Percentiles rank a stretch among this genome's conserved stretches.
phyloP scores from a whole-genome alignment of 1,139 yeast species.

The Entelexis paramagnoliae region DNA sequence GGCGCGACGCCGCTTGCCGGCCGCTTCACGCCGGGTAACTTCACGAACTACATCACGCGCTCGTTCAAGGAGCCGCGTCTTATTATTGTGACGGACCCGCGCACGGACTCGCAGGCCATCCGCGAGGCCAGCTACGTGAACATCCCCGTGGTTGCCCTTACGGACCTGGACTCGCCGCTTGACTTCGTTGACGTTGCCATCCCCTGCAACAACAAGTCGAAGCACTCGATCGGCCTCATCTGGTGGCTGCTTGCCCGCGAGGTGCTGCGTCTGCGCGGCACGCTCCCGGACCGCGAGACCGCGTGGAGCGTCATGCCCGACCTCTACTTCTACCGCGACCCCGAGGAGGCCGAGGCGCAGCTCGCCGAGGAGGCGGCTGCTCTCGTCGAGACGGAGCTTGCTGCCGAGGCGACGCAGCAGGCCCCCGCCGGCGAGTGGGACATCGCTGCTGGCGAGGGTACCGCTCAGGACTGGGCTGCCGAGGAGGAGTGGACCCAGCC shows the following conservation, averaged over 20 bases:
- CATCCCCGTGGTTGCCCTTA: conserved; percentile 99
- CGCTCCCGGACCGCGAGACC: conserved; percentile 91
- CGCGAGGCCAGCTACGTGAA: conserved; percentile 99
- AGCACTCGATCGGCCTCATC: conserved; percentile 98
- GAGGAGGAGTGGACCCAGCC: conserved; percentile 24
- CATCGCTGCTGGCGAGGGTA: conserved; percentile 72
- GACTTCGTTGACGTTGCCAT: conserved; percentile 99
- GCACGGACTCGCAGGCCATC: conserved; percentile 99
- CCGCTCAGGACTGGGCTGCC: conserved; percentile 46
- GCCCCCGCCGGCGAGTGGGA: conserved; percentile 7
- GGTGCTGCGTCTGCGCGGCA: conserved; percentile 98
- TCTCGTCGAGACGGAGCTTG: conserved; percentile 53
- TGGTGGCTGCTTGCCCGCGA: conserved; percentile 99
- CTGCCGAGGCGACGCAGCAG: conserved; percentile 31
- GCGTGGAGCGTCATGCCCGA: conserved; percentile 99
- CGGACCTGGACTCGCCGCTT: conserved; percentile 98
- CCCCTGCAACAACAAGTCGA: conserved; percentile 99
- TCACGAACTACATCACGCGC: conserved; percentile 99
- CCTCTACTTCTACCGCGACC: conserved; percentile 99
- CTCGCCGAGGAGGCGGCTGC: conserved; percentile 52
- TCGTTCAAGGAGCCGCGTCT: conserved; percentile 99
- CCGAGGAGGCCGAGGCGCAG: conserved; percentile 94
- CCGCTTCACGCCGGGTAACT: conserved; percentile 99
- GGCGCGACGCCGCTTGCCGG: conserved; percentile 99
- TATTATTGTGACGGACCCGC: conserved; percentile 98